Percentiles rank a stretch among this genome's conserved stretches.
Evolutionary conservation across 2,329 filamentous ascomycete genomes (phyloP).

Genomic region (Ophidiomyces ophidiicola): DNA sequence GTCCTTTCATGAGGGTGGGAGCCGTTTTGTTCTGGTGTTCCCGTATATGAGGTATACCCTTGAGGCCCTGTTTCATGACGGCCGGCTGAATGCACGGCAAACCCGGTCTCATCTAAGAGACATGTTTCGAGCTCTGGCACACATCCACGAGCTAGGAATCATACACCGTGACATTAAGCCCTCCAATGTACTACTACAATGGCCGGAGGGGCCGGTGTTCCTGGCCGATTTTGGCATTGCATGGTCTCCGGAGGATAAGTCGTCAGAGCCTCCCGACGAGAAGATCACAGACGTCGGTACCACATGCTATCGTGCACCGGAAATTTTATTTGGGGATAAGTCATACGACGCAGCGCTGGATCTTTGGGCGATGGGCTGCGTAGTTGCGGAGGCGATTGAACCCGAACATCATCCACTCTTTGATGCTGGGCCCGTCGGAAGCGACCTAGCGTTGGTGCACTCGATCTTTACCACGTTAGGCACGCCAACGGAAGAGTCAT

Average conservation of each 20-base stretch:
- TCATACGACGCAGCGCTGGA: constrained; percentile 63
- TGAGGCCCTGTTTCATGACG: constrained; percentile 48
- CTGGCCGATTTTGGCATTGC: constrained; percentile 88
- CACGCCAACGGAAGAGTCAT: constrained; percentile 64
- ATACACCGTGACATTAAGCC: constrained; percentile 93
- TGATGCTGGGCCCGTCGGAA: constrained; percentile 78
- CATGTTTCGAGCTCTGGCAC: constrained; percentile 56
- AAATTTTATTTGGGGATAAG: constrained; percentile 73
- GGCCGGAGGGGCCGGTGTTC: constrained; percentile 57
- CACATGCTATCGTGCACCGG: constrained; percentile 78
- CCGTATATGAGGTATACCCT: constrained; percentile 71
- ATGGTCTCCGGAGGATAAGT: constrained; percentile 53
- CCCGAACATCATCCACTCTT: constrained; percentile 54
- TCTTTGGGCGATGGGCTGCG: constrained; percentile 77
- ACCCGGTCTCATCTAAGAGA: constrained; percentile 47
- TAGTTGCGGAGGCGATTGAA: constrained; percentile 63
- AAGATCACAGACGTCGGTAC: constrained; percentile 94
- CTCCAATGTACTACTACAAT: constrained; percentile 66
- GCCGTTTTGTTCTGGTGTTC: constrained; percentile 67
- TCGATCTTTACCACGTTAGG: constrained; percentile 89
- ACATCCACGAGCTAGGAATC: constrained; percentile 62
- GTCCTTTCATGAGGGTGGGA: constrained; percentile 56
- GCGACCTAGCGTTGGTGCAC: constrained; percentile 76
- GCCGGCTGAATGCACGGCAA: constrained; percentile 31
- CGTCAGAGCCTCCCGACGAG: constrained; percentile 49